These are phyloP conservation scores for Oidiodendron maius DNA, from an alignment of 495 filamentous ascomycete species.

Conservation along the genomic window DNA sequence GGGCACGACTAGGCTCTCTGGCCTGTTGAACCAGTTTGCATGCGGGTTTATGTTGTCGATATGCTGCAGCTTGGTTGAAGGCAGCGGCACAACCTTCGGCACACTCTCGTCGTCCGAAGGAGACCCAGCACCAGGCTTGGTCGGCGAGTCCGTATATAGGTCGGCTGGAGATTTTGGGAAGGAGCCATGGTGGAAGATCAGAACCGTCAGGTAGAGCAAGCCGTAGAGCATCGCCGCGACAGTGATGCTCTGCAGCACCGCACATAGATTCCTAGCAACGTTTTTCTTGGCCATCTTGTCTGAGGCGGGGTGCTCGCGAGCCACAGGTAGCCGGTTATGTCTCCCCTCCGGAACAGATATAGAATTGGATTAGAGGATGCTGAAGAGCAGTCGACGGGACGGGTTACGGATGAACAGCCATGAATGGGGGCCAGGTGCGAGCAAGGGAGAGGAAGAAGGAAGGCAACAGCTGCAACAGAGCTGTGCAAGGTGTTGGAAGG, in stretches of 20 bases:
- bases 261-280: constrained; percentile 22
- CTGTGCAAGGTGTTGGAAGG: too few relatives aligned
- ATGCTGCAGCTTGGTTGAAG: constrained; percentile 14
- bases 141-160: constrained; percentile 17
- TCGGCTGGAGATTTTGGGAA: constrained; percentile 17
- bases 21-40: constrained; percentile 42
- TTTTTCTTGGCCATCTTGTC: constrained; percentile 24
- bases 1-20: constrained; percentile 36
- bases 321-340: neutral
- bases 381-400: too few relatives aligned
- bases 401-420: too few relatives aligned
- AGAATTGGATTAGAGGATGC: too few relatives aligned
- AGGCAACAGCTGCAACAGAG: too few relatives aligned
- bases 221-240: constrained; percentile 28
- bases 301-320: neutral
- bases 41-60: constrained; percentile 32
- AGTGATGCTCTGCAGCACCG: constrained; percentile 31
- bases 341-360: too few relatives aligned
- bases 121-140: constrained; percentile 19
- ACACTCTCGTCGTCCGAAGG: constrained; percentile 14
- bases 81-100: constrained; percentile 1
- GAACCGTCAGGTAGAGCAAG: constrained; percentile 24
- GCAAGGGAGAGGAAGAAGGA: too few relatives aligned
- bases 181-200: constrained; percentile 29
- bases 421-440: too few relatives aligned